phyloP scores from a whole-genome alignment of 192 early-diverging fungal genomes.

The Gryganskiella cystojenkinii region DNA sequence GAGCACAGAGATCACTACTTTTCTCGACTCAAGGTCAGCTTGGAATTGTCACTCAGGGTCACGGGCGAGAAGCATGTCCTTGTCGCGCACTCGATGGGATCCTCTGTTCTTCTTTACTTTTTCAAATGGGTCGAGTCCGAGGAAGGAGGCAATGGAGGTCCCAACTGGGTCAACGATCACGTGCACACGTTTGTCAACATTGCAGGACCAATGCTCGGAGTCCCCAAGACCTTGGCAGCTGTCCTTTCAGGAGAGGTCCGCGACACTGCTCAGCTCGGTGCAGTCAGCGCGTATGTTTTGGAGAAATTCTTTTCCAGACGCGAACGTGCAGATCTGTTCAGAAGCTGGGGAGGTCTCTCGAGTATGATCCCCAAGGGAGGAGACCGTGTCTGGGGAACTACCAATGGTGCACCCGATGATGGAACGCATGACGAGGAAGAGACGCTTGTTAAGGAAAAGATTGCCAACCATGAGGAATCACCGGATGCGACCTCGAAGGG shows the following conservation, averaged over 20 bases:
- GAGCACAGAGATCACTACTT: constrained; percentile 88
- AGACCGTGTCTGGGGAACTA: constrained; percentile 80
- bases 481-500: constrained; percentile 5
- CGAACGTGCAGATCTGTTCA: constrained; percentile 80
- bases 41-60: constrained; percentile 68
- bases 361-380: constrained; percentile 90
- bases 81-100: constrained; percentile 77
- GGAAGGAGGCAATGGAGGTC: constrained; percentile 73
- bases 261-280: constrained; percentile 85
- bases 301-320: constrained; percentile 86
- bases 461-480: constrained; percentile 22
- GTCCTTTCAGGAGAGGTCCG: constrained; percentile 83
- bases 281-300: constrained; percentile 80
- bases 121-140: constrained; percentile 85
- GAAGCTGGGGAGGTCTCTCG: constrained; percentile 82
- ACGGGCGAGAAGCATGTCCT: constrained; percentile 66
- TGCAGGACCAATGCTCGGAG: constrained; percentile 87
- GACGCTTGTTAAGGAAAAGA: constrained; percentile 29
- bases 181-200: constrained; percentile 87
- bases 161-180: constrained; percentile 80
- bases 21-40: constrained; percentile 73
- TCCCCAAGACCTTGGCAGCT: constrained; percentile 83
- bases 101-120: constrained; percentile 82
- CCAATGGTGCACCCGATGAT: constrained; percentile 79
- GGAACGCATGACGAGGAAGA: constrained; percentile 53